Conservation (phyloP, 306 rosid species). For the cucumber (Cucumis sativus) region Cucumber_9930_V3 NC_026659.2:30330501-30331000, state of each 20-base stretch:
- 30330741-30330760: background rate
- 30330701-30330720: background rate
- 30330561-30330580: background rate
- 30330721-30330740: constrained; percentile 10
- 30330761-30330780: constrained; percentile 22
- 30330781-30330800: constrained; percentile 57
- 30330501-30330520: constrained; percentile 34
- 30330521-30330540: constrained; percentile 17
- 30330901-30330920: constrained; percentile 43
- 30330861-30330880: constrained; percentile 35
- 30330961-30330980: constrained; percentile 30
- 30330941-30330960: constrained; percentile 30
- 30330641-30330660: background rate
- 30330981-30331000: constrained; percentile 18
- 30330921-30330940: constrained; percentile 39
- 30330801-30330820: constrained; percentile 61
- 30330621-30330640: background rate
- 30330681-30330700: constrained; percentile 28
- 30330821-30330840: constrained; percentile 62
- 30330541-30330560: background rate
- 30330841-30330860: constrained; percentile 32
- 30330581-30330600: background rate
- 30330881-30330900: constrained; percentile 68
- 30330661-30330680: background rate
- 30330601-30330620: background rate